These are phyloP conservation scores for Collybia sp. DNA, from an alignment of 768 basidiomycete genomes.

Conservation along the genomic window DNA sequence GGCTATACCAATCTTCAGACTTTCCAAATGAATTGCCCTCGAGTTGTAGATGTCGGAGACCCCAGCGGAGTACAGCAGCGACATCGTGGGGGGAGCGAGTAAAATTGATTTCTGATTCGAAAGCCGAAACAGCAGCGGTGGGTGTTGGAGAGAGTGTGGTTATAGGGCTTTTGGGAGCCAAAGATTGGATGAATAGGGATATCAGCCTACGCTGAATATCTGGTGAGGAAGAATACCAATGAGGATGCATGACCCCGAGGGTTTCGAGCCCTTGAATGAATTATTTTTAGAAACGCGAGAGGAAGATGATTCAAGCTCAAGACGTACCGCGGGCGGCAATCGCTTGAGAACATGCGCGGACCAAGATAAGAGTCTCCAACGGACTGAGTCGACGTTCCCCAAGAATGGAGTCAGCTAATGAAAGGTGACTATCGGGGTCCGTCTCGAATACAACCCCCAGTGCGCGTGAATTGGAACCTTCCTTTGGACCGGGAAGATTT, in stretches of 20 bases:
- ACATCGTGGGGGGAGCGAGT: slow-evolving; percentile 72
- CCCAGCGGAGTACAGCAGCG: slow-evolving; percentile 80
- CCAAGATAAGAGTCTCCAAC: slow-evolving; percentile 55
- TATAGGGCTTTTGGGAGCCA: slow-evolving; percentile 40
- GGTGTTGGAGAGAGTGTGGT: slow-evolving; percentile 50
- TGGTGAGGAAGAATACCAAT: slow-evolving; percentile 75
- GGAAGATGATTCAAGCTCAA: not conserved
- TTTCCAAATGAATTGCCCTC: slow-evolving; percentile 58
- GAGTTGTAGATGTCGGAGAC: slow-evolving; percentile 65
- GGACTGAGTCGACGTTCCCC: slow-evolving; percentile 57
- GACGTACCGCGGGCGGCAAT: slow-evolving; percentile 60
- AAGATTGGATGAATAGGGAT: slow-evolving; percentile 66
- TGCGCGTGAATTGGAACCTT: slow-evolving; percentile 37
- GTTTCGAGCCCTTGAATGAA: slow-evolving; percentile 62
- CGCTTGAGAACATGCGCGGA: slow-evolving; percentile 64
- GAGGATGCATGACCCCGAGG: slow-evolving; percentile 81
- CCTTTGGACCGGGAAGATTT: slow-evolving; percentile 51
- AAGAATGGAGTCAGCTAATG: slow-evolving; percentile 50
- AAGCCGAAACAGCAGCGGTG: slow-evolving; percentile 40
- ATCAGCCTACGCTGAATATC: slow-evolving; percentile 65
- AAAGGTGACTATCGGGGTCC: slow-evolving; percentile 41
- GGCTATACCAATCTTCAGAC: slow-evolving; percentile 61
- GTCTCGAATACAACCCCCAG: slow-evolving; percentile 59
- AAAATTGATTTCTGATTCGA: slow-evolving; percentile 61
- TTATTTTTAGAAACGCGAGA: slow-evolving; percentile 7